A percentile compares a stretch with the other conserved stretches of the same genome.
Conservation (phyloP, 345 rosid species). For the Corchorus olitorius region DNA sequence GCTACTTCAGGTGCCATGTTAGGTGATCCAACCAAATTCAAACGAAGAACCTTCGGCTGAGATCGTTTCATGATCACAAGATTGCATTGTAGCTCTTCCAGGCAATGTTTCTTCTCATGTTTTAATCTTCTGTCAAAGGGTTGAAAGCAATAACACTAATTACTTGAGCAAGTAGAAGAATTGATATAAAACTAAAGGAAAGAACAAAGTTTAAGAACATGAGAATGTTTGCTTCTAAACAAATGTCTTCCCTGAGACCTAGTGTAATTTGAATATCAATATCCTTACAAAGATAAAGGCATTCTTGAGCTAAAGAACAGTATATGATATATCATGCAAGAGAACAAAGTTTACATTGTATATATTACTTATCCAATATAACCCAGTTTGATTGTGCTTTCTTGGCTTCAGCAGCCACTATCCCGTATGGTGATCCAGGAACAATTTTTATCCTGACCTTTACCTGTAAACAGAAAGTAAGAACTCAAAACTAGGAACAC, state of each 20-base stretch:
- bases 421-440: constrained; percentile 66
- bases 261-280: neutral
- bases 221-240: neutral
- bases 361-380: constrained; percentile 78
- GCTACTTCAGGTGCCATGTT: constrained; percentile 48
- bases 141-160: constrained; percentile 20
- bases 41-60: constrained; percentile 84
- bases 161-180: constrained; percentile 10
- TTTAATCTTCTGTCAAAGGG: constrained; percentile 60
- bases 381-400: constrained; percentile 88
- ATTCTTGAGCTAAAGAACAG: constrained; percentile 10
- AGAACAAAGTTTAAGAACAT: constrained; percentile 2
- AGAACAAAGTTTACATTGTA: constrained; percentile 20
- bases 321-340: constrained; percentile 22
- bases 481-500: constrained; percentile 11
- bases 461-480: constrained; percentile 48
- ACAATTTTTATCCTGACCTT: constrained; percentile 86
- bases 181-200: neutral
- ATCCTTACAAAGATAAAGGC: neutral
- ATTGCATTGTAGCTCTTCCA: constrained; percentile 89
- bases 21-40: constrained; percentile 76
- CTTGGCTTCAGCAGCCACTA: constrained; percentile 85
- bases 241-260: neutral
- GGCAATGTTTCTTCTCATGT: constrained; percentile 78
- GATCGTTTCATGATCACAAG: constrained; percentile 88